Evolutionary conservation across 1,139 yeast genomes (phyloP), one percentile per base, ranked within the genome.

Genomic region (Kodamaea sp.): DNA sequence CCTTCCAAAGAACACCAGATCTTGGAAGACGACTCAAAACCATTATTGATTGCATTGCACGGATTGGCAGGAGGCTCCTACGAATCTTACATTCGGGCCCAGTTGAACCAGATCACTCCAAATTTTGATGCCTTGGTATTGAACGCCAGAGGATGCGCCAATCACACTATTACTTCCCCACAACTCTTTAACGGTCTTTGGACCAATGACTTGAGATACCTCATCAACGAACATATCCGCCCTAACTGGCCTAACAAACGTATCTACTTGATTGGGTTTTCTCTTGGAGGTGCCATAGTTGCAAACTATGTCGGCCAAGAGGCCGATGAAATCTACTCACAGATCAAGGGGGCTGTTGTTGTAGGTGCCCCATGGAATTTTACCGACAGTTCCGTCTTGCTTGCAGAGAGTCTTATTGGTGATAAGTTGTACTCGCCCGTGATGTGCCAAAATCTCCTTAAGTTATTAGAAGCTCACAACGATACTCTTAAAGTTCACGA

Each of bases 341-440:
- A 68, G 37, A 67, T 77, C 34, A 70, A 67, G 42, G 76, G 73
- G 8, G 76, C 77, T 0, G 66, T 74, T 11, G 64, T 72, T 7
- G 53, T 78, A 51, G 86, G 88, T 7, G 76, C 81, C 43, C 96
- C 96, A 10, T 90, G 96, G 96, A 95, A 88, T 55, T 65, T 90
- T 61, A 63, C 68, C 18, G 75, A 73, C 35, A 66, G 78, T 11
- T 63, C 73, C n/a, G 48, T 63, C 32, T 67, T 63, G 21, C 60
- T 77, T 26, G 55, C 66, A 22, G 66, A 62, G 25, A 59, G 70
- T 24, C 44, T 59, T 7, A 45, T 76, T 33, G 83, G 83, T 3
- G 60, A 63, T 38, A 53, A 61, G 26, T 51, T 78, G 6, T 78
- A 78, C 44, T 73, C 80, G 2, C 79, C 79, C 1, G 68, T 73